Evolutionary conservation across 371 early-diverging fungal genomes (phyloP), one percentile per base, ranked within the genome.

Genomic region (Mortierella sp.): DNA sequence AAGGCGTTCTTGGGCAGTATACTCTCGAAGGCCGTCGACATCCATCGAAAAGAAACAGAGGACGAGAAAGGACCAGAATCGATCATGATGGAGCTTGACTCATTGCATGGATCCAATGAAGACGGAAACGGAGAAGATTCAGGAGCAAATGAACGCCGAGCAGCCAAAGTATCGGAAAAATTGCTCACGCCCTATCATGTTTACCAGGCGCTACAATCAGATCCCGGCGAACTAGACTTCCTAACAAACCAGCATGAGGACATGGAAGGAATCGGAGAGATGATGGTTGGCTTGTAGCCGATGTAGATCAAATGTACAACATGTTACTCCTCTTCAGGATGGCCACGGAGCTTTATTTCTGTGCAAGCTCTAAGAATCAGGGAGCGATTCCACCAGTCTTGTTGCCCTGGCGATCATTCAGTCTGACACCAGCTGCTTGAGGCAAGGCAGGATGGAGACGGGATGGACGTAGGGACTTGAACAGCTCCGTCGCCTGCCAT

Each of bases 101-200:
- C 53, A 0, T n/a, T 67, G 52, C 39, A 73, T 60, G 68, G 48
- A 3, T 40, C 68, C 21, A 47, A 29, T 8, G 41, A 40, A 1
- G 63, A 67, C 5, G 28, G 21, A 25, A 27, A 57, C 14, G 21
- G 40, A 22, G 29, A n/a, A 22, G n/a, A 22, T 24, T 9, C 25
- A 19, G 37, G 45, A 22, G 28, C 2, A 22, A 13, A 48, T 4
- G 40, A 43, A 41, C 43, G 44, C 22, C n/a, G 19, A 45, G 10
- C 24, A 17, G 48, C 34, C n/a, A 63, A 74, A 24, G 60, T 68
- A 0, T 58, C 61, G 22, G 57, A 65, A 0, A 85, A 85, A 48
- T 71, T 88, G 54, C 50, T 88, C 54, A 81, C 82, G 0, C 86
- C 85, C 0, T 70, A 84, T 40, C 83, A 84, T 62, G 54, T 85